phyloP scores from a whole-genome alignment of 2,329 filamentous ascomycete genomes.

The Escovopsis weberi region DNA sequence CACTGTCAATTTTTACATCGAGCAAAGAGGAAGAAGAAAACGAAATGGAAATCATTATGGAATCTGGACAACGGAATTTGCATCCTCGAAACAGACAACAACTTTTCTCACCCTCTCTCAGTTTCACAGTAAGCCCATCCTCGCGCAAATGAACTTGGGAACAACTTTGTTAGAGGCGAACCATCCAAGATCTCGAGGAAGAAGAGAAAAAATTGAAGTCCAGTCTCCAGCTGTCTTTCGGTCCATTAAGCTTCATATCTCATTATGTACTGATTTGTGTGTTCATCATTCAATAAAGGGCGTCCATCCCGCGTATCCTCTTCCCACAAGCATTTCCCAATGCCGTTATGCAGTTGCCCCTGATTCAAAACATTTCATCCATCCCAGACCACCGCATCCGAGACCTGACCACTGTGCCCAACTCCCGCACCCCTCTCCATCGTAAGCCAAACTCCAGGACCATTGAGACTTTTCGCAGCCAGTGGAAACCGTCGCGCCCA shows the following conservation, averaged over 20 bases:
- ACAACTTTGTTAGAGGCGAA: too few relatives aligned
- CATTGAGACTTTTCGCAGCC: slow-evolving; percentile 4
- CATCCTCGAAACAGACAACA: too few relatives aligned
- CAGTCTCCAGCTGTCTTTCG: not conserved
- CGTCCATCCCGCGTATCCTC: slow-evolving; percentile 1
- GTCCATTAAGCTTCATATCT: slow-evolving; percentile 1
- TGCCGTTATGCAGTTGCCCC: not conserved
- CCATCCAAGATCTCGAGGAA: too few relatives aligned
- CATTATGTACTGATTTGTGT: not conserved
- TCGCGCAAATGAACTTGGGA: too few relatives aligned
- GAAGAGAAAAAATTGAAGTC: too few relatives aligned
- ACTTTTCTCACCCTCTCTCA: too few relatives aligned
- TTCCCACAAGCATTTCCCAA: slow-evolving; percentile 2
- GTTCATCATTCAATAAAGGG: not conserved
- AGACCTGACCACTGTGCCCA: not conserved
- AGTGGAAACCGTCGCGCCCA: slow-evolving; percentile 6
- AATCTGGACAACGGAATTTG: too few relatives aligned
- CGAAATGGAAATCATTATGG: too few relatives aligned
- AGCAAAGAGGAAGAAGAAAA: too few relatives aligned
- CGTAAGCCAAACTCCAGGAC: slow-evolving; percentile 13
- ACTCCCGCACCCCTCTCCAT: slow-evolving; percentile 4
- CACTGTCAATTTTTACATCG: too few relatives aligned
- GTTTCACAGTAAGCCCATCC: too few relatives aligned
- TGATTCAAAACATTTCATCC: slow-evolving; percentile 3
- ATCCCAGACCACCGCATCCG: not conserved